Conservation (phyloP, 345 rosid species). For the Populus davidiana region DNA sequence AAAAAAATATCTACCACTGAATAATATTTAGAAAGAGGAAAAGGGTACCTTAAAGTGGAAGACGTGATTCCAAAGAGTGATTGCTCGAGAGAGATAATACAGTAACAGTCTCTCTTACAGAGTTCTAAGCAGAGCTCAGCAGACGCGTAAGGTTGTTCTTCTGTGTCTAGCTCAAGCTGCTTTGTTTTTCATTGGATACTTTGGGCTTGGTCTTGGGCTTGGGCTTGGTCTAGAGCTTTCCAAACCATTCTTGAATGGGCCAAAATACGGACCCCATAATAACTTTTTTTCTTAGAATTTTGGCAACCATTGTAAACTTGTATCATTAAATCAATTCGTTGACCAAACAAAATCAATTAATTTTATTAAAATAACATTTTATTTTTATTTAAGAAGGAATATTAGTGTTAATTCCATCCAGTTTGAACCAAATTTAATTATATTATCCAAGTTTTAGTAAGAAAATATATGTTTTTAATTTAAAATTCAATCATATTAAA, state of each 20-base stretch:
- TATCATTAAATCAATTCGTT: too few species aligned
- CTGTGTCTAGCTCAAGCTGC: background rate
- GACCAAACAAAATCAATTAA: too few species aligned
- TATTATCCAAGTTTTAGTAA: too few species aligned
- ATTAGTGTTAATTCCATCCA: too few species aligned
- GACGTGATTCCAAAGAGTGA: background rate
- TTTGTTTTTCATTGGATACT: background rate
- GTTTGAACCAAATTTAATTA: too few species aligned
- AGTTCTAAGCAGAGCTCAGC: background rate
- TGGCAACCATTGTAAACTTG: too few species aligned
- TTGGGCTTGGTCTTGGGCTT: background rate
- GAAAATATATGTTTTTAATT: too few species aligned
- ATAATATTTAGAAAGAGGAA: background rate
- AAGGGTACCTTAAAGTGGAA: background rate
- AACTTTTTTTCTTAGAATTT: background rate
- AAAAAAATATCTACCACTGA: background rate
- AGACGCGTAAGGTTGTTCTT: background rate
- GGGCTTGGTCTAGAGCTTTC: too few species aligned
- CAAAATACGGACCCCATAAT: background rate
- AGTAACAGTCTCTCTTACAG: background rate
- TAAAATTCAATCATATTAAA: too few species aligned
- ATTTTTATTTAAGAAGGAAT: too few species aligned
- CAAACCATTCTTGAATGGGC: background rate
- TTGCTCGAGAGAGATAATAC: background rate
- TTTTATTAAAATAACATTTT: too few species aligned